phyloP scores from a whole-genome alignment of 164 flowering plant species.

The Sedum album region DNA sequence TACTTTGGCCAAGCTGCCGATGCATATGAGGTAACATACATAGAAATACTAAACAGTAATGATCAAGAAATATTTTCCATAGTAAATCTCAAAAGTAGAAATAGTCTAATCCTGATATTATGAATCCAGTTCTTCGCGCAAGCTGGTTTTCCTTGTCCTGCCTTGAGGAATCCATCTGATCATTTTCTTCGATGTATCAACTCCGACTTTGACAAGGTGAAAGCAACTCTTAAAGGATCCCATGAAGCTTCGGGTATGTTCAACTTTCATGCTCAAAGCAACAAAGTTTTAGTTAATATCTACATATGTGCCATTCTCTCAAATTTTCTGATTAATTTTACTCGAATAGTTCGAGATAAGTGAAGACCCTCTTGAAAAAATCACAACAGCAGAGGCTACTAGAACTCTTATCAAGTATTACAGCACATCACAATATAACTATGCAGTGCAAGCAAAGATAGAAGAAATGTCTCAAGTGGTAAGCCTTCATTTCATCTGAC shows the following conservation, averaged over 20 bases:
- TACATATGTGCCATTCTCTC: no score
- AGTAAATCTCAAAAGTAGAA: background rate
- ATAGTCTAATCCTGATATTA: background rate
- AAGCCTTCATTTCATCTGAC: no score
- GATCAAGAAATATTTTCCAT: background rate
- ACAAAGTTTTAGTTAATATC: no score
- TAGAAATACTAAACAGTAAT: background rate
- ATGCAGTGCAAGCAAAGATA: constrained; percentile 47
- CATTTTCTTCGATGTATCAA: constrained; percentile 90
- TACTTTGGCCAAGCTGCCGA: constrained; percentile 85
- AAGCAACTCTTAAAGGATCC: constrained; percentile 90
- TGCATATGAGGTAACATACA: constrained; percentile 52
- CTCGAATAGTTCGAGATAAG: constrained; percentile 47
- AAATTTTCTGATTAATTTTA: background rate
- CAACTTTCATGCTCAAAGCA: background rate
- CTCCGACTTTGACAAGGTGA: constrained; percentile 91
- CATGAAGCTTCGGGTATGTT: constrained; percentile 75
- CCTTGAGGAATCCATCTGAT: constrained; percentile 88
- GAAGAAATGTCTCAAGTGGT: constrained; percentile 77
- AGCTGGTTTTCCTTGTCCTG: constrained; percentile 96
- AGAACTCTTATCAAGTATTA: constrained; percentile 49
- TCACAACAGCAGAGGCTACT: constrained; percentile 83
- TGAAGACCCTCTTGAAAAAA: constrained; percentile 85
- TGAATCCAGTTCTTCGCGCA: constrained; percentile 80
- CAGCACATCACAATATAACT: constrained; percentile 45